Evolutionary conservation across 2,329 filamentous ascomycete species (phyloP), one percentile per base, ranked within the genome.

Genomic region (Colletotrichum sp.): DNA sequence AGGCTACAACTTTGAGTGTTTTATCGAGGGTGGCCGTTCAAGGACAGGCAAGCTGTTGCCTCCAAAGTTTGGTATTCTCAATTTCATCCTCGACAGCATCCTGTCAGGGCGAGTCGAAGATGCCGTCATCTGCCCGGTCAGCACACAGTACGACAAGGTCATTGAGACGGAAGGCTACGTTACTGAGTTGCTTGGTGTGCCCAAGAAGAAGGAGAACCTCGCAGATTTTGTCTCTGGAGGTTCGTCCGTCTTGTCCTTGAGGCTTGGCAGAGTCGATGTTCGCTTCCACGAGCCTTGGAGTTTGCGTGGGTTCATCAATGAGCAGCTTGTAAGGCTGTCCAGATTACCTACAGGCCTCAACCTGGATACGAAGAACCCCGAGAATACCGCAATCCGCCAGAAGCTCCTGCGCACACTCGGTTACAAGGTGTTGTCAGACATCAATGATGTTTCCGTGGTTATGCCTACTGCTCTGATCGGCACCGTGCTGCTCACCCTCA

Each of bases 91-190:
- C 21, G 97, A 99, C 80, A 98, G 95, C 79, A 89, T 99, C 16
- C 87, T 98, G 8, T 98, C 95, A 0, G 96, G 96, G 1, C 91
- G 96, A 8, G 96, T 98, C 1, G 89, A 98, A 63, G 97, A 99
- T 84, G 93, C 95, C 36, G 95, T 98, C 57, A 95, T 99, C 68
- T 98, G 96, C 80, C 97, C 97, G 1, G 97, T 99, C 62, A 98
- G 95, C 84, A 98, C 96, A 1, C 97, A 99, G 83, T 99, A 99
- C 82, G 97, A 99, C 88, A 99, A 99, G 83, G 97, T 99, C 72
- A 98, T 99, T 76, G 97, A 99, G 84, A 98, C 98, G 1, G 96
- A 98, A 84, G 97, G 96, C 7, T 99, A 99, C 81, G 96, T 99
- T 60, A 97, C 93, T 39, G 97, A 99, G 84, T 90, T 99, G 3